These are phyloP conservation scores for Saccharum officinarum DNA, from an alignment of 176 grass and related monocot species.

Conservation along the genomic window DNA sequence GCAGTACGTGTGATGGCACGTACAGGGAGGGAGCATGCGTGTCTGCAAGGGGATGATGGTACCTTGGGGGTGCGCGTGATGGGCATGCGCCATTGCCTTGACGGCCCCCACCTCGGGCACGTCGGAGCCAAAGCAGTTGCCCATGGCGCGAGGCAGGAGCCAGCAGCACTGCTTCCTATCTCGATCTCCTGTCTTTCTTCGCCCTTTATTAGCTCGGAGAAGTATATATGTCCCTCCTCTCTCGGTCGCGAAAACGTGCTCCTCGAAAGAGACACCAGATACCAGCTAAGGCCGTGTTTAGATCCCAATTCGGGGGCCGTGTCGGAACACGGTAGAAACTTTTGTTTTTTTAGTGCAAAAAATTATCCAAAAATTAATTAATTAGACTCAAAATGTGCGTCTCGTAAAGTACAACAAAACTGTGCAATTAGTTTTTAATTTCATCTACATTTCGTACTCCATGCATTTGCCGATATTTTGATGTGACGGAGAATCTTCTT, in stretches of 20 bases:
- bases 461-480: no score
- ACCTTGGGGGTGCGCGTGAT: constrained; percentile 42
- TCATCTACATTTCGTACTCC: no score
- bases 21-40: neutral
- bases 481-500: no score
- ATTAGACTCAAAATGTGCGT: no score
- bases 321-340: no score
- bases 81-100: constrained; percentile 31
- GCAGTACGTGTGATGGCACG: no score
- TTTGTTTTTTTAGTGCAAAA: no score
- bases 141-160: constrained; percentile 28
- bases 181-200: neutral
- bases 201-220: neutral
- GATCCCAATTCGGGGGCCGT: no score
- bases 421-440: no score
- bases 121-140: constrained; percentile 52
- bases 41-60: neutral
- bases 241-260: constrained; percentile 4
- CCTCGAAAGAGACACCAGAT: neutral
- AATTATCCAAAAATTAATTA: no score
- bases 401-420: no score
- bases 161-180: neutral
- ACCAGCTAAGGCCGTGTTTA: no score
- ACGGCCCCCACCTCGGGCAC: constrained; percentile 28
- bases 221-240: neutral